phyloP scores from a whole-genome alignment of 768 basidiomycete genomes.

The Mrakia hoshinonis region DNA sequence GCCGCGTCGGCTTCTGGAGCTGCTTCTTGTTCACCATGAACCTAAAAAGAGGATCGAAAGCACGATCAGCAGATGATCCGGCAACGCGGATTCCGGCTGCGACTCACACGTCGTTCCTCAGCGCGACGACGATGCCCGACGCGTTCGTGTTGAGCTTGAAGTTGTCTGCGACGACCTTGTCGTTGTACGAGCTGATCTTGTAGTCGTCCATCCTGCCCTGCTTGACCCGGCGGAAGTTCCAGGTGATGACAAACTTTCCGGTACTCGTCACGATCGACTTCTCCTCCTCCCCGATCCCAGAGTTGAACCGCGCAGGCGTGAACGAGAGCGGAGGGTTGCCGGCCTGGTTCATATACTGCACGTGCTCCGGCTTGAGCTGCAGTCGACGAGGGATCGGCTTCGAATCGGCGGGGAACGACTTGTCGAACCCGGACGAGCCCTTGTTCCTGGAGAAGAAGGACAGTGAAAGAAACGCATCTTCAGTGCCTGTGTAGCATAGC shows the following conservation, averaged over 20 bases:
- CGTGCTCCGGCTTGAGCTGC: constrained; percentile 80
- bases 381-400: constrained; percentile 86
- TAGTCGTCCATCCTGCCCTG: constrained; percentile 77
- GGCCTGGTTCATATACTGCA: constrained; percentile 97
- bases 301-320: constrained; percentile 93
- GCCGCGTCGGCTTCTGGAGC: constrained; percentile 69
- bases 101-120: constrained; percentile 70
- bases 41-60: neutral
- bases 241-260: constrained; percentile 73
- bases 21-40: constrained; percentile 89
- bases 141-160: constrained; percentile 97
- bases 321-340: constrained; percentile 65
- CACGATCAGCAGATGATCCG: neutral
- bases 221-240: constrained; percentile 96
- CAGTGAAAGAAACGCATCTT: too few relatives aligned
- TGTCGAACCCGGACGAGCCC: constrained; percentile 67
- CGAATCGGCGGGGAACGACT: constrained; percentile 85
- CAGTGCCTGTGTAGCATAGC: too few relatives aligned
- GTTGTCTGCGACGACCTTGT: constrained; percentile 88
- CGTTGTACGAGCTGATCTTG: constrained; percentile 53
- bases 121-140: constrained; percentile 82
- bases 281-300: constrained; percentile 76
- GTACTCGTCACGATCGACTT: constrained; percentile 38
- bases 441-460: constrained; percentile 22
- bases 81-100: neutral